Base-by-base conservation (phyloP, 352 stramenopile species). In the Globisporangium viniferum region DNA sequence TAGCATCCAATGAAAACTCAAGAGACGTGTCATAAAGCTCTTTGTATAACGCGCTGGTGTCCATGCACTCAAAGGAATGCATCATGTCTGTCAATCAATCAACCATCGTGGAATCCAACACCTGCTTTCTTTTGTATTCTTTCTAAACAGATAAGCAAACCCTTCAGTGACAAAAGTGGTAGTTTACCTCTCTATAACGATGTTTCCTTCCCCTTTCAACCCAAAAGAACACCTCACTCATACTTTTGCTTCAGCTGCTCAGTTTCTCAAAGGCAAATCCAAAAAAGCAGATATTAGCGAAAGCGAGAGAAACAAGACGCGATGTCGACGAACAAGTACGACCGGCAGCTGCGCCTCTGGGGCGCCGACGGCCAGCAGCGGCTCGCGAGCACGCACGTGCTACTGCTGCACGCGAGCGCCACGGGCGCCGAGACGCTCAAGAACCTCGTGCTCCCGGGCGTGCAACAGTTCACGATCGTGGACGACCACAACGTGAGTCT, bases 321-420 rank as follows among this genome's bases (percentile, higher is more conserved):
- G 39, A 66, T 67, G 67, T 59, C 67, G n/a, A 68, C 46, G 14
- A 75, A 99, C 82, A 99, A 99, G 81, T 99, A 99, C 84, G 97
- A 99, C 84, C 88, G 97, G n/a, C 97, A 99, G 82, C 82, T 99
- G 61, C 94, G 98, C 31, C 88, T 99, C 22, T 99, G 98, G 98
- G 97, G 97, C 48, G 80, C 93, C 56, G 81, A 97, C 27, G 98
- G 98, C 41, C 97, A 99, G 79, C 80, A 79, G 29, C 84, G 85
- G 1, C 82, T 99, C 8, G 86, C 86, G 36, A 84, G 74, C 48
- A 96, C 94, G 56, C 83, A 93, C 72, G 86, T 99, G 10, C 74
- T 99, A 33, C 80, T 99, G 22, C 56, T 99, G 9, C 80, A 96
- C 29, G 92, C 96, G 1, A 89, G 93, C 18, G 87, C 97, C 10